Conservation (phyloP, 2,329 filamentous ascomycete species). For the Dothideomycetidae sp. region DNA sequence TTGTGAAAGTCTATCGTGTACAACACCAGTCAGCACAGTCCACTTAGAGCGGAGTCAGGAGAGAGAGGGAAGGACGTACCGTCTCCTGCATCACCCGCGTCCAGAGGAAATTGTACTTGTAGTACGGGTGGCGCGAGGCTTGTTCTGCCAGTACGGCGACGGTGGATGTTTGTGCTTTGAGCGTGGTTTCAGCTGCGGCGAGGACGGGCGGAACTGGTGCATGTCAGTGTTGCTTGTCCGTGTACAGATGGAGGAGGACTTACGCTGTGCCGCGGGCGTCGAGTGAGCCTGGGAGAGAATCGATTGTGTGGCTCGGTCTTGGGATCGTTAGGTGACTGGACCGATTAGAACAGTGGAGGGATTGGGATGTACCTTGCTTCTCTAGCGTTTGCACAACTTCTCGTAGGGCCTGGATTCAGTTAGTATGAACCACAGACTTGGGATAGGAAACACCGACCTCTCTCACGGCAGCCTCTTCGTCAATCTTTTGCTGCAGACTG, state of each 20-base stretch:
- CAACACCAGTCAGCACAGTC: slow-evolving; percentile 21
- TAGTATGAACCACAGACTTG: slow-evolving; percentile 12
- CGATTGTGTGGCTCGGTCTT: slow-evolving; percentile 63
- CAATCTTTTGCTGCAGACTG: slow-evolving; percentile 74
- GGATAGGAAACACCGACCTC: slow-evolving; percentile 40
- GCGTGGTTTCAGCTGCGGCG: slow-evolving; percentile 51
- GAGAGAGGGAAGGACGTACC: slow-evolving; percentile 31
- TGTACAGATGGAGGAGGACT: slow-evolving; percentile 19
- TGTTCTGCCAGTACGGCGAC: slow-evolving; percentile 55
- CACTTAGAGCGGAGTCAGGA: not conserved
- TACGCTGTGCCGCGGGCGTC: slow-evolving; percentile 53
- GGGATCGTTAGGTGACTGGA: slow-evolving; percentile 6
- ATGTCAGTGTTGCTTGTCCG: not conserved
- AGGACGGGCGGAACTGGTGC: slow-evolving; percentile 52
- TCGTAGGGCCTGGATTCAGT: slow-evolving; percentile 48
- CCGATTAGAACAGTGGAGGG: not conserved
- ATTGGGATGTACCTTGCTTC: slow-evolving; percentile 45
- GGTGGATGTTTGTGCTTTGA: slow-evolving; percentile 54
- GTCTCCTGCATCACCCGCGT: slow-evolving; percentile 69
- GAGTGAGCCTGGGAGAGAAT: slow-evolving; percentile 82
- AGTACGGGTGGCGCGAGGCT: slow-evolving; percentile 83
- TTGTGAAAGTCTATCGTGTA: slow-evolving; percentile 31
- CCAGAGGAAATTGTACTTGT: slow-evolving; percentile 94
- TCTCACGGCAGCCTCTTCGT: slow-evolving; percentile 68
- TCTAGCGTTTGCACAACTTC: slow-evolving; percentile 72